Evolutionary conservation across 169 alveolate species (phyloP).

Genomic region (Plasmodium inui): DNA sequence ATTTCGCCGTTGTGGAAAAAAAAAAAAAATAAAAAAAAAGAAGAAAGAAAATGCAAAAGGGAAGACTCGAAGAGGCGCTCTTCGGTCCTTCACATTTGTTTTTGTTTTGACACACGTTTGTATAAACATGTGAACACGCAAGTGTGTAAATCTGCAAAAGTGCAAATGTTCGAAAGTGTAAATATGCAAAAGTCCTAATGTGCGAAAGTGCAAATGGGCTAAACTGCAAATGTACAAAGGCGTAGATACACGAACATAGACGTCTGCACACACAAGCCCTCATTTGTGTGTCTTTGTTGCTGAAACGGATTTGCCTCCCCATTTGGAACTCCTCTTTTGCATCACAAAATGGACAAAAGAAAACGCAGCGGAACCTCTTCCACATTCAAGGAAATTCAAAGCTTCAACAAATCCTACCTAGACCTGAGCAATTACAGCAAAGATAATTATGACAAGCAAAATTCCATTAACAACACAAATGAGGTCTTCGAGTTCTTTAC

Average conservation of each 20-base stretch:
- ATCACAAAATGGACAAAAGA: slow-evolving; percentile 40
- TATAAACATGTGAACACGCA: neutral
- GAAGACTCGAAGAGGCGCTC: neutral
- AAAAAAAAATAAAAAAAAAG: neutral
- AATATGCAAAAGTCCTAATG: neutral
- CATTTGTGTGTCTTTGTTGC: neutral
- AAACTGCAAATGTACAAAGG: neutral
- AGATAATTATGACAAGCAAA: slow-evolving; percentile 37
- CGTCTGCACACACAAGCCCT: neutral
- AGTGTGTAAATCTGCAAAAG: neutral
- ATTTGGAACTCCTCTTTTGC: neutral
- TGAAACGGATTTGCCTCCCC: neutral
- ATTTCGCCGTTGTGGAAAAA: neutral
- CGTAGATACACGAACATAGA: neutral
- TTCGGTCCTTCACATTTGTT: slow-evolving; percentile 8
- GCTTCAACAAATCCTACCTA: slow-evolving; percentile 47
- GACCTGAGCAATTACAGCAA: slow-evolving; percentile 55
- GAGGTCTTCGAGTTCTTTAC: slow-evolving; percentile 64
- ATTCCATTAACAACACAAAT: slow-evolving; percentile 58
- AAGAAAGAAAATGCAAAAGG: neutral
- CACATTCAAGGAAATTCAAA: slow-evolving; percentile 27
- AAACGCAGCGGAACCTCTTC: slow-evolving; percentile 40
- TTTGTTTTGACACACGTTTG: neutral
- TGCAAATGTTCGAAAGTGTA: neutral
- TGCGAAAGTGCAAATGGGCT: neutral